phyloP scores from a whole-genome alignment of 2,329 filamentous ascomycete species.

The Talaromyces verruculosus region DNA sequence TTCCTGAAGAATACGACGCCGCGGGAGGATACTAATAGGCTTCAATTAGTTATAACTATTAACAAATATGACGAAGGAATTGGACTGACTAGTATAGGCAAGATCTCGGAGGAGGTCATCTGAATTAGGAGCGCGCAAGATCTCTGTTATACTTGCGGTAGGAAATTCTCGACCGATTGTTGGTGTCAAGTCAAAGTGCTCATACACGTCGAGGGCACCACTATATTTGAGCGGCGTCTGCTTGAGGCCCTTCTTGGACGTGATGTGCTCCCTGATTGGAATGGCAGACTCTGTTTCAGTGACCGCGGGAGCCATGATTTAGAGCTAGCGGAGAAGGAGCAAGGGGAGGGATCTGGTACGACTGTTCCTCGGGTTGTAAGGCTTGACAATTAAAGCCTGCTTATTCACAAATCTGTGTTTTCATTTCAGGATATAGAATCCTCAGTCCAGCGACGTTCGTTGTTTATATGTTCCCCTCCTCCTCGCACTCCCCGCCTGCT shows the following conservation, averaged over 20 bases:
- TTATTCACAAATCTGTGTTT: too few relatives aligned
- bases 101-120: slow-evolving; percentile 39
- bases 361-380: neutral
- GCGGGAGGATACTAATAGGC: slow-evolving; percentile 40
- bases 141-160: slow-evolving; percentile 50
- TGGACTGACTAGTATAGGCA: slow-evolving; percentile 33
- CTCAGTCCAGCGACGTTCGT: neutral
- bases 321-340: neutral
- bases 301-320: neutral
- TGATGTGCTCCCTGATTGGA: neutral
- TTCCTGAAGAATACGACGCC: slow-evolving; percentile 33
- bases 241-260: neutral
- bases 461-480: neutral
- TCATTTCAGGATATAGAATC: neutral
- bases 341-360: neutral
- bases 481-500: neutral
- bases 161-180: slow-evolving; percentile 52
- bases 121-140: slow-evolving; percentile 39
- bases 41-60: neutral
- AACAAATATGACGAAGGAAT: neutral
- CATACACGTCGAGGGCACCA: slow-evolving; percentile 46
- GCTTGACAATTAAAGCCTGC: neutral
- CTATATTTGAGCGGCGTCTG: slow-evolving; percentile 37
- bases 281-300: neutral
- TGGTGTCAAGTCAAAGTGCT: slow-evolving; percentile 53